Conservation (phyloP, 2,329 filamentous ascomycete species). For the Aspergillus uvarum region DNA sequence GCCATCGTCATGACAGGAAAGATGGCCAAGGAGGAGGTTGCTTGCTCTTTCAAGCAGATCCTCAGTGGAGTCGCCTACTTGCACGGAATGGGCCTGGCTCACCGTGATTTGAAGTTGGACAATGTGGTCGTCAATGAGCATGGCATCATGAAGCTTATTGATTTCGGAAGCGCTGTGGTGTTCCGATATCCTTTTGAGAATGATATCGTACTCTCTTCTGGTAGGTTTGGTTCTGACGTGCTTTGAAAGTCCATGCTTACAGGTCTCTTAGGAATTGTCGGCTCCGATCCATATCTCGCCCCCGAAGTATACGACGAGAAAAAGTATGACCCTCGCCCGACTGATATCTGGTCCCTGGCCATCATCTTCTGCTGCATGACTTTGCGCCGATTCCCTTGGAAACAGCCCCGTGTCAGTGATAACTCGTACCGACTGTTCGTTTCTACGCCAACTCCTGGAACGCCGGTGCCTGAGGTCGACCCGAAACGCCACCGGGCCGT, state of each 20-base stretch:
- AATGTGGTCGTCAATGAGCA: constrained; percentile 96
- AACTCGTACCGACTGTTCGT: constrained; percentile 95
- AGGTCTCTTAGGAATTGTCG: constrained; percentile 62
- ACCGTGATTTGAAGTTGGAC: constrained; percentile 93
- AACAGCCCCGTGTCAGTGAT: constrained; percentile 84
- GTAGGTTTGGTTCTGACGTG: constrained; percentile 52
- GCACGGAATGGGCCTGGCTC: constrained; percentile 90
- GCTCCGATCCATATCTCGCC: constrained; percentile 92
- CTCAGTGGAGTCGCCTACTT: constrained; percentile 91
- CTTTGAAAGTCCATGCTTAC: constrained; percentile 7
- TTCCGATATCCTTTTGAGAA: constrained; percentile 97
- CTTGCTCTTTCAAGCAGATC: constrained; percentile 90
- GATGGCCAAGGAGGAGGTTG: constrained; percentile 88
- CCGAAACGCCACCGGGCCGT: constrained; percentile 34
- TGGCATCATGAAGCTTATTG: constrained; percentile 99
- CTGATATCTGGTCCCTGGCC: constrained; percentile 96
- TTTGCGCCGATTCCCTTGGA: constrained; percentile 92
- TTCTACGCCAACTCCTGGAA: constrained; percentile 74
- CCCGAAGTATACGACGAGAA: constrained; percentile 94
- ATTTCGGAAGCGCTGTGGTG: constrained; percentile 95
- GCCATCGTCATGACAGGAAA: constrained; percentile 98
- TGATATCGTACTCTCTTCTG: constrained; percentile 75
- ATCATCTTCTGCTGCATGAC: constrained; percentile 99
- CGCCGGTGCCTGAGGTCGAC: constrained; percentile 44
- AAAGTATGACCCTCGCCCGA: constrained; percentile 89